Evolutionary conservation across 805 yeast genomes (phyloP), one percentile per base, ranked within the genome.

Genomic region (Hanseniaspora occidentalis): DNA sequence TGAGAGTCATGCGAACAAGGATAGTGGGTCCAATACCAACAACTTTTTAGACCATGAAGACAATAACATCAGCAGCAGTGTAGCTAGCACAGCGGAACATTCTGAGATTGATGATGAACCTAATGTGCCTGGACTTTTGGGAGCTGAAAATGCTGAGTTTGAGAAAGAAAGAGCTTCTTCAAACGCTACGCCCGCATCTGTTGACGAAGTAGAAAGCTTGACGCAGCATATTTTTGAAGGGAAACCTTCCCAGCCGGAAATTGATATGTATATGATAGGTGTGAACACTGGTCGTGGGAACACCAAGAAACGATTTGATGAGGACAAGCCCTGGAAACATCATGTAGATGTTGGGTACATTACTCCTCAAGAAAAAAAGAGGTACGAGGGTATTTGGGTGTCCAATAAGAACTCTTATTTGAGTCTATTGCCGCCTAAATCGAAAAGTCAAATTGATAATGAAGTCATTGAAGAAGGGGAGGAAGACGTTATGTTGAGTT

Each of bases 361-460:
- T n/a, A 66, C 72, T 1, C 77, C 73, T 35, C 70, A 65, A 35
- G 97, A 92, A 56, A 69, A 84, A 44, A 86, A 86, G 54, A 62
- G 97, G 29, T 92, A 89, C 58, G 96, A 88, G 58, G 94, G 94
- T 20, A 72, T 92, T 13, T 92, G 95, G 95, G 94, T 81, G 0
- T 77, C 95, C 25, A 92, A 92, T 54, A 75, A 74, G 46, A 94
- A 92, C 2, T 52, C 63, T 3, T 79, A 79, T 50, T 56, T 79
- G 47, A 66, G 65, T 27, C 36, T 57, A 18, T 47, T 60, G 10
- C 54, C 56, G 13, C 10, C 24, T 9, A 21, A 27, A 11, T 19
- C n/a, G 7, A 10, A 18, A 19, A 39, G 41, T 17, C 36, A 50
- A 9, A 47, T 44, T 2, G 53, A 53, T n/a, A 37, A 43, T 13